Base-by-base conservation (phyloP, 2,329 filamentous ascomycete genomes). In the Penicillium glabrum region DNA sequence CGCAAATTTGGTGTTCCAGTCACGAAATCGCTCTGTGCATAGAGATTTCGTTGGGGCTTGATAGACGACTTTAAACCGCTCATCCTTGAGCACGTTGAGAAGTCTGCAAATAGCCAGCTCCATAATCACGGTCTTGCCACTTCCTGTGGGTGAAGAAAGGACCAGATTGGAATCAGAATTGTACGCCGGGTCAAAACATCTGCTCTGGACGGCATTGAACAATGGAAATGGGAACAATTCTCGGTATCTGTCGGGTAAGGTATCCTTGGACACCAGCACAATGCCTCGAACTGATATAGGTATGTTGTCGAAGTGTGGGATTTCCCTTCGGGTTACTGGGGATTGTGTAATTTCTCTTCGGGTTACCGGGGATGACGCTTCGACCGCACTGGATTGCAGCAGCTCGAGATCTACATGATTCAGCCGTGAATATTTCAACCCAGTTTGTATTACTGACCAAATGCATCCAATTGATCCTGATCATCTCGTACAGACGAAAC, bases 161-260 rank as follows among this genome's bases (percentile, higher is more conserved):
- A 95, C 89, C 14, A 95, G 79, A 61, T 96, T 96, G 70, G 91
- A 83, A 62, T 87, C 83, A 0, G 84, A 84, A 6, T 80, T 76
- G 69, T 90, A 93, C 0, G 90, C 80, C 0, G 80, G 71, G 0
- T 81, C 70, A 63, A 93, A 95, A 65, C 88, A 91, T 68, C 88
- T 91, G 0, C 91, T 95, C 67, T 96, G 91, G 0, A 93, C 83
- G 7, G 88, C 89, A 69, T 96, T 96, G 77, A 96, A 91, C 0
- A 89, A 73, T 1, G 86, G 82, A 62, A 89, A 95, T 0, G 86
- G 82, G 65, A 95, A 96, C 0, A 93, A 71, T 1, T 83, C 75
- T 23, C 86, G 84, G 62, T 91, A 85, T 37, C 82, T 83, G 72
- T 93, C 88, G 2, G 90, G 87, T 1, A 95, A 76, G 11, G 82